Percentiles rank a stretch among this genome's conserved stretches.
Evolutionary conservation across 1,284 basidiomycete genomes (phyloP).

Genomic region (Coniferiporia weirii): DNA sequence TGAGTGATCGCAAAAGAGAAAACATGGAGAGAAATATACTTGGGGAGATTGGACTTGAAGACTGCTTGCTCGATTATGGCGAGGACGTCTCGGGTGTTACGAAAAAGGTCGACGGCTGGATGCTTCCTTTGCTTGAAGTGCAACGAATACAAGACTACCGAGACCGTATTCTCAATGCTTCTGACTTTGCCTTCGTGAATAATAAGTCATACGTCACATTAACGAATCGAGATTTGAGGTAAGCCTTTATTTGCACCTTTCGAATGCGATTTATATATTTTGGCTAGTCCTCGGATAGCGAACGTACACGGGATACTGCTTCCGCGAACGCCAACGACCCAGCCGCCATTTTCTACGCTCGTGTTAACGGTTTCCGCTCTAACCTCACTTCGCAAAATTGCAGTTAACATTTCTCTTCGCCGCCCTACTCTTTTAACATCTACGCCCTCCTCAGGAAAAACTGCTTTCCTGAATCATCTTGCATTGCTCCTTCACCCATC

Average conservation of each 20-base stretch:
- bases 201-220: conserved; percentile 25
- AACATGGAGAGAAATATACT: conserved; percentile 58
- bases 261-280: conserved; percentile 22
- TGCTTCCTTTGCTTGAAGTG: conserved; percentile 66
- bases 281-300: conserved; percentile 44
- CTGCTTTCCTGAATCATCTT: conserved; percentile 76
- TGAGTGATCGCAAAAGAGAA: conserved; percentile 71
- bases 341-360: conserved; percentile 35
- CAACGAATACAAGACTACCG: conserved; percentile 53
- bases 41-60: conserved; percentile 48
- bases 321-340: conserved; percentile 34
- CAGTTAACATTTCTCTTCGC: conserved; percentile 60
- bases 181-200: conserved; percentile 24
- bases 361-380: conserved; percentile 66
- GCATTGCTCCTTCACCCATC: conserved; percentile 58
- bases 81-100: conserved; percentile 38
- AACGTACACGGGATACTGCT: conserved; percentile 66
- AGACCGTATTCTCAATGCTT: conserved; percentile 40
- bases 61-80: conserved; percentile 54
- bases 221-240: conserved; percentile 49
- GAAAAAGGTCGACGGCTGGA: conserved; percentile 66
- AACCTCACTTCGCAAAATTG: conserved; percentile 57
- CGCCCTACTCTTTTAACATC: conserved; percentile 85
- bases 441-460: conserved; percentile 87
- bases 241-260: conserved; percentile 24